Evolutionary conservation across 306 rosid species (phyloP).

Genomic region (Prunus campanulata): DNA sequence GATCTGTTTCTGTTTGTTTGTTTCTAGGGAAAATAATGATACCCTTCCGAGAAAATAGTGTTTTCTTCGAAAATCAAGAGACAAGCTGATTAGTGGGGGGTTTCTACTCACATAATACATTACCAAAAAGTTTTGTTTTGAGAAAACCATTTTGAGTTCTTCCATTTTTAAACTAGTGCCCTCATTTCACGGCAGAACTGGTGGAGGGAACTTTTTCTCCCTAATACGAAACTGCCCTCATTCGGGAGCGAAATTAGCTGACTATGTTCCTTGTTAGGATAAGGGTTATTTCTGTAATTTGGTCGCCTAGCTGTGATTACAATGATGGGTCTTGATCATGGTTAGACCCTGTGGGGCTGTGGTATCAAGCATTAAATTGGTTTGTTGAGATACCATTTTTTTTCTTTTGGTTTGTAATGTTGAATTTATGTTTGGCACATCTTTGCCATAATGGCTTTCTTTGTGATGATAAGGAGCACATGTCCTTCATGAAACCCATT

Average conservation of each 20-base stretch:
- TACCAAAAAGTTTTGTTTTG: too few species aligned
- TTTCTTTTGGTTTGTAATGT: conserved; percentile 9
- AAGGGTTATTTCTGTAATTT: conserved; percentile 33
- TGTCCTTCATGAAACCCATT: conserved; percentile 60
- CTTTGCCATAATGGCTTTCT: conserved; percentile 44
- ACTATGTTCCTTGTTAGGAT: not conserved
- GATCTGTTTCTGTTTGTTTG: conserved; percentile 46
- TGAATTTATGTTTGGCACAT: conserved; percentile 13
- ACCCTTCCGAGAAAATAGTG: not conserved
- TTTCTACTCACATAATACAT: not conserved
- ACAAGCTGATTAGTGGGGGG: not conserved
- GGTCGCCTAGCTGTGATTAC: conserved; percentile 32
- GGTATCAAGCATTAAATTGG: conserved; percentile 16
- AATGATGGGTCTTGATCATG: conserved; percentile 31
- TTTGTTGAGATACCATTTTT: not conserved
- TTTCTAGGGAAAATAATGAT: conserved; percentile 28
- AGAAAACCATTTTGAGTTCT: conserved; percentile 16
- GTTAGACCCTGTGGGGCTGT: conserved; percentile 5
- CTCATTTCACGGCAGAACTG: conserved; percentile 69
- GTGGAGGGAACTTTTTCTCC: conserved; percentile 29
- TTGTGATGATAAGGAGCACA: conserved; percentile 45
- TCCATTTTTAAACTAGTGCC: conserved; percentile 36
- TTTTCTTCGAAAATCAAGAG: not conserved
- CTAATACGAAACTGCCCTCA: conserved; percentile 25
- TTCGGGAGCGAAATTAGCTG: not conserved